Base-by-base conservation (phyloP, 306 rosid species). In the Arachis hypogaea region DNA sequence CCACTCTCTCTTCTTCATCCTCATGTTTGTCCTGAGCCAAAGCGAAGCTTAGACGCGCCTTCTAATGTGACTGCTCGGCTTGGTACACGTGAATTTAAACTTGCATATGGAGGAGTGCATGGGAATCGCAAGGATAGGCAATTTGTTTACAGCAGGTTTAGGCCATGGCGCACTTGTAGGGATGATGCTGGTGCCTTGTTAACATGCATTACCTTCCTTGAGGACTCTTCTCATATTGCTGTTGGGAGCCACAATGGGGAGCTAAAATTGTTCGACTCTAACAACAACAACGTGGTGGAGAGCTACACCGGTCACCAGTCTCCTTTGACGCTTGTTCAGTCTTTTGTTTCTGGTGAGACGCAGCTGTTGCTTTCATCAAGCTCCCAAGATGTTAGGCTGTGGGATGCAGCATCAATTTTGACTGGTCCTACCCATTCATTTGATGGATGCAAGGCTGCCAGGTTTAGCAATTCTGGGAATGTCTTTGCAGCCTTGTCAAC, bases 1-100 rank as follows among this genome's bases (percentile, higher is more conserved):
- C 99, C 99, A 7, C 82, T 95, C 41, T 95, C 99, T 79, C 91
- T 95, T 46, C 68, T 95, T 40, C 93, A 92, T 54, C 97, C 93
- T 3, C 99, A 95, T 59, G 93, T 95, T 77, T 95, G 99, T 80
- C 99, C 99, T 28, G 98, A 95, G 81, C 99, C 98, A 42, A 95
- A 88, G 74, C 86, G 97, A 58, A 86, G 92, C 82, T 89, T 95
- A 33, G 98, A 95, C 59, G 99, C 98, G 57, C 99, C 99, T 70
- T 83, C 86, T 41, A 95, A 95, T 76, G 90, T 92, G 16, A 88
- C 99, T 9, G 91, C 93, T 36, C 92, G 99, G 47, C 97, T 95
- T 80, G 97, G 91, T 36, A 87, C 96, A n/a, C 96, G 97, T 3
- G 97, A 95, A 80, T 90, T 84, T 75, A 92, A 82, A 85, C 85